A percentile compares a stretch with the other conserved stretches of the same genome.
Conservation (phyloP, 306 rosid species). For the Biancaea sappan region DNA sequence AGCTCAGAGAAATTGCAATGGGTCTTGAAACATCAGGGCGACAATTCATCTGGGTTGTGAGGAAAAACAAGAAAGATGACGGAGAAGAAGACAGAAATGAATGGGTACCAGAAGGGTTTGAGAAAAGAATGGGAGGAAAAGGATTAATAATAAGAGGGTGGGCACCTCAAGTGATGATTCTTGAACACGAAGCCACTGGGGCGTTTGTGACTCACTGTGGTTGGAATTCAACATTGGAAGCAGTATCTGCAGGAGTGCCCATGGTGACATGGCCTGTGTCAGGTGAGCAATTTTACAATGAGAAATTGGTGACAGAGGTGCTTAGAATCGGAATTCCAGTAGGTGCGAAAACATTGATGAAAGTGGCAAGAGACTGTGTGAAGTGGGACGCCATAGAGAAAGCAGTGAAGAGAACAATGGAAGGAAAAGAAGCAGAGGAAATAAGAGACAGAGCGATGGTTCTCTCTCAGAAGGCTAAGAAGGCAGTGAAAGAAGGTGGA, state of each 20-base stretch:
- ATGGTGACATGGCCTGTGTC: not conserved
- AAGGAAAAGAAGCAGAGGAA: not conserved
- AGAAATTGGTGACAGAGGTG: not conserved
- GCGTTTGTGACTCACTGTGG: constrained; percentile 35
- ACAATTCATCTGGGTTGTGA: too few species aligned
- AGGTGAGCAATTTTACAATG: not conserved
- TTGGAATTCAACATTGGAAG: constrained; percentile 49
- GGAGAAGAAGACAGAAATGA: too few species aligned
- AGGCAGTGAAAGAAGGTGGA: not conserved
- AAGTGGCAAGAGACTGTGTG: not conserved
- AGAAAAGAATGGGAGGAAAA: constrained; percentile 45
- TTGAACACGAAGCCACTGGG: constrained; percentile 44
- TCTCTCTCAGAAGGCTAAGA: not conserved
- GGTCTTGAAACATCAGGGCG: too few species aligned
- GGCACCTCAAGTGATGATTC: constrained; percentile 49
- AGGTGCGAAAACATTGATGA: not conserved
- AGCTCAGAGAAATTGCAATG: too few species aligned
- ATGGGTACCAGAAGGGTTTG: too few species aligned
- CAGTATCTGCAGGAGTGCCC: not conserved
- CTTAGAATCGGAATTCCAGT: not conserved
- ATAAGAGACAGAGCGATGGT: not conserved
- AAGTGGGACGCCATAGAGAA: not conserved
- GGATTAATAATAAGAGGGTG: constrained; percentile 54
- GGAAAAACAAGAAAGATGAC: too few species aligned
- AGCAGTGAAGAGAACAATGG: not conserved